Evolutionary conservation across 345 rosid species (phyloP).

Genomic region (Moricandia arvensis): DNA sequence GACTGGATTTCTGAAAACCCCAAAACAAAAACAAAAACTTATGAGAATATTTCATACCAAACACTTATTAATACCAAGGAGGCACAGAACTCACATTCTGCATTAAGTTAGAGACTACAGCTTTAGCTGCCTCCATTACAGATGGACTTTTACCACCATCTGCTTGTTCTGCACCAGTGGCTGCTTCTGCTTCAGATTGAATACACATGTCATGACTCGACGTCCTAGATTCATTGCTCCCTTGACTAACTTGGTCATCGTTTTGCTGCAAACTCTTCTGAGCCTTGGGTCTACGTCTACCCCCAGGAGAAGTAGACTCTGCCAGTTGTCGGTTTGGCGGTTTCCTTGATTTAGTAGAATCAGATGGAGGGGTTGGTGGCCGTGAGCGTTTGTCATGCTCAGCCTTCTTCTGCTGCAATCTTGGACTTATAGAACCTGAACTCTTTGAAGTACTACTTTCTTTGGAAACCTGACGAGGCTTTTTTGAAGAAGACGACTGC

Average conservation of each 20-base stretch:
- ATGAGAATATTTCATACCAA: slow-evolving; percentile 11
- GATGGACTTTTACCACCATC: slow-evolving; percentile 47
- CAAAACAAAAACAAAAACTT: neutral
- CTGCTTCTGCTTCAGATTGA: slow-evolving; percentile 51
- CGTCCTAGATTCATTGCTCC: slow-evolving; percentile 66
- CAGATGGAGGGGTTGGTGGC: slow-evolving; percentile 83
- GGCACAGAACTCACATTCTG: slow-evolving; percentile 49
- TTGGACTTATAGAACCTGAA: slow-evolving; percentile 74
- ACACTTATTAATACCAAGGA: slow-evolving; percentile 1
- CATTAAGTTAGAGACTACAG: slow-evolving; percentile 43
- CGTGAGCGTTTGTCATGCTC: slow-evolving; percentile 72
- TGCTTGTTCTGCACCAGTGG: slow-evolving; percentile 35
- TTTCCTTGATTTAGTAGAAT: slow-evolving; percentile 59
- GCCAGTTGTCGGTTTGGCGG: slow-evolving; percentile 40
- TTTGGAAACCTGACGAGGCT: slow-evolving; percentile 48
- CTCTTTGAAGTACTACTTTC: slow-evolving; percentile 48
- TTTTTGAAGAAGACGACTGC: slow-evolving; percentile 46
- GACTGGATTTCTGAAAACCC: slow-evolving; percentile 49
- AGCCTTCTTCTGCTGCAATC: slow-evolving; percentile 73
- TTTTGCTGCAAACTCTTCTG: slow-evolving; percentile 42
- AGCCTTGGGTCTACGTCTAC: slow-evolving; percentile 51
- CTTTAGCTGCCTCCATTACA: slow-evolving; percentile 35
- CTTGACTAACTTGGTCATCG: slow-evolving; percentile 78
- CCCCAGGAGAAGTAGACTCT: slow-evolving; percentile 62
- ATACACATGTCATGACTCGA: slow-evolving; percentile 56